Base-by-base conservation (phyloP, 345 rosid species). In the Acer campestre region DNA sequence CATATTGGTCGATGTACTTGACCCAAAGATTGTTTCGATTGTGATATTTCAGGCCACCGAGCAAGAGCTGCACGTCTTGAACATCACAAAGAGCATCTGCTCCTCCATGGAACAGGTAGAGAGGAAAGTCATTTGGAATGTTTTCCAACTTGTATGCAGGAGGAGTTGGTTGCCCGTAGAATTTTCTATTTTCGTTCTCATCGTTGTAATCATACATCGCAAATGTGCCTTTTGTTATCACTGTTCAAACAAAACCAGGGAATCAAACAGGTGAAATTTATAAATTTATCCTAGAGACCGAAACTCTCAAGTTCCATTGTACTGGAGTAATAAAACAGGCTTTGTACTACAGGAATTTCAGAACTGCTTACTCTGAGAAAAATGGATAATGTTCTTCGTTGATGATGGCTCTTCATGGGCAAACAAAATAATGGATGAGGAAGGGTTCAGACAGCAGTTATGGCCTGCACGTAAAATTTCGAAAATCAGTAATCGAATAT, bases 381-480 rank as follows among this genome's bases (percentile, higher is more conserved):
- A 22, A 80, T 88, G 93, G 81, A 90, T 67, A 85, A 88, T 78
- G 83, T 90, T 90, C 84, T 86, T 88, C 7, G 80, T 84, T 12
- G 84, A 31, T 12, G 90, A 76, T 48, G 91, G 49, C 71, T 85
- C 90, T 27, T 78, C 88, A 62, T 86, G 82, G 14, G 80, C 75
- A 2, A 86, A 78, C 58, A 86, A 82, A 14, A 55, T 49, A 8
- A 67, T 64, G 14, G 84, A 59, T 38, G 75, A 31, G 55, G 73
- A 79, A 70, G 87, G 65, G 55, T 86, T 82, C 72, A 88, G 76
- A 82, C 91, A 86, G 82, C 93, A 90, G 61, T 90, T 88, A n/a
- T 78, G 80, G 20, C 93, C 91, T 90, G 59, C 9, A 46, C 56
- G 23, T 20, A 61, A 17, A 16, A 7, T n/a, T 64, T 13, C 6